Percentiles rank a stretch among this genome's conserved stretches.
Conservation (phyloP, 208 protist species). For the Wallacemonas sp. region DNA sequence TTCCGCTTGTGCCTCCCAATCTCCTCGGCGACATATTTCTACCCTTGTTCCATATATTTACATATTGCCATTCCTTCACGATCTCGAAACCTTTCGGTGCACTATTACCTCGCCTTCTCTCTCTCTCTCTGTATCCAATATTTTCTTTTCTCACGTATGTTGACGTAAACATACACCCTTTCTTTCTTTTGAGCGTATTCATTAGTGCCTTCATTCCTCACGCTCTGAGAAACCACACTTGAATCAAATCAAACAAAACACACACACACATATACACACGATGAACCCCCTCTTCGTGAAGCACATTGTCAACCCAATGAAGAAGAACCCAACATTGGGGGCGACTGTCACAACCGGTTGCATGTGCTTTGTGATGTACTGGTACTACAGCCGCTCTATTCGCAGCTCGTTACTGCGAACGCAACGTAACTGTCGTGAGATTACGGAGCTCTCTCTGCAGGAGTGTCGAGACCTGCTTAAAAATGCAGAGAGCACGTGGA, state of each 20-base stretch:
- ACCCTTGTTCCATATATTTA: too few species aligned
- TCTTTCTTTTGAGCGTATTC: conserved; percentile 15
- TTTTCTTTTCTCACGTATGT: not conserved
- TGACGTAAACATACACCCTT: too few species aligned
- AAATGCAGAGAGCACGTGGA: conserved; percentile 63
- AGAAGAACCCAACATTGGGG: conserved; percentile 48
- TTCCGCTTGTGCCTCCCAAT: too few species aligned
- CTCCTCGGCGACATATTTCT: too few species aligned
- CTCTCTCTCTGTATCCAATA: not conserved
- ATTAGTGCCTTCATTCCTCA: not conserved
- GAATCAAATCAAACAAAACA: too few species aligned
- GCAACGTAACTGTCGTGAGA: conserved; percentile 52
- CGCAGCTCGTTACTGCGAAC: conserved; percentile 44
- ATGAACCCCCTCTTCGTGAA: conserved; percentile 54
- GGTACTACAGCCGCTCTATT: conserved; percentile 67
- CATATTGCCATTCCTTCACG: too few species aligned
- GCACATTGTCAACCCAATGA: conserved; percentile 45
- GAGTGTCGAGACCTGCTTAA: conserved; percentile 76
- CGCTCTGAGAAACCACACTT: too few species aligned
- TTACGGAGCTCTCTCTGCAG: conserved; percentile 50
- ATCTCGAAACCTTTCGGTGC: too few species aligned
- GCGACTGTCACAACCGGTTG: conserved; percentile 51
- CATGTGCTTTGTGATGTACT: conserved; percentile 63
- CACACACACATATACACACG: too few species aligned
- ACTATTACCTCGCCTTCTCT: too few species aligned